Base-by-base conservation (phyloP, 2,329 filamentous ascomycete genomes). In the Trichoderma citrinoviride region DNA sequence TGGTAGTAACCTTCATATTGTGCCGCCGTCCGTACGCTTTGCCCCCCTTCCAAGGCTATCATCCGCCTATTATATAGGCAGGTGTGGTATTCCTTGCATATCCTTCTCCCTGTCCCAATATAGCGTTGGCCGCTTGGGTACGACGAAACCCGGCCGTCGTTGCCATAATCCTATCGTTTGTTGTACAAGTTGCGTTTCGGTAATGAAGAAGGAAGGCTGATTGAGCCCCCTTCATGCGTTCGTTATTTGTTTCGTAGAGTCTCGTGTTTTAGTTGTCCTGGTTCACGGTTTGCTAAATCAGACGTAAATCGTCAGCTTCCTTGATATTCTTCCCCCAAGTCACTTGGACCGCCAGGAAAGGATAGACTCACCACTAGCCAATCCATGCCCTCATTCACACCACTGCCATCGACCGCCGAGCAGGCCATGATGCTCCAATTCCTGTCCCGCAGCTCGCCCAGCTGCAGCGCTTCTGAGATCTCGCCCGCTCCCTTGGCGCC, bases 371-470 rank as follows among this genome's bases (percentile, higher is more conserved):
- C 91, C 83, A 96, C 93, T 75, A 99, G 82, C 95, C 95, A 99
- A 79, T 99, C 95, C 95, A 99, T 99, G 66, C 95, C 95, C 79
- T 99, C 95, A 68, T 90, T 92, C 50, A 99, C 91, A 76, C 95
- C 95, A 73, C 91, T 90, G 49, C 95, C 95, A 75, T 97, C 95
- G 64, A 99, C 94, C 15, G 95, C 95, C 70, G 92, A 96, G 78
- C 95, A 99, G 23, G 93, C 94, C 76, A 99, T 93, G 75, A 99
- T 99, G 78, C 93, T 98, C 95, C 95, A 99, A 83, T 98, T 99
- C 73, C 95, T 86, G 78, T 99, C 95, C 72, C 94, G 90, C 75
- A 99, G 81, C 78, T 97, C 93, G 61, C 92, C 93, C 70, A 99
- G 80, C 72, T 90, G 90, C 77, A 99, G 79, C 55, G 93, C 94